phyloP scores from a whole-genome alignment of 2,329 filamentous ascomycete species.

The Thelonectria discophora region DNA sequence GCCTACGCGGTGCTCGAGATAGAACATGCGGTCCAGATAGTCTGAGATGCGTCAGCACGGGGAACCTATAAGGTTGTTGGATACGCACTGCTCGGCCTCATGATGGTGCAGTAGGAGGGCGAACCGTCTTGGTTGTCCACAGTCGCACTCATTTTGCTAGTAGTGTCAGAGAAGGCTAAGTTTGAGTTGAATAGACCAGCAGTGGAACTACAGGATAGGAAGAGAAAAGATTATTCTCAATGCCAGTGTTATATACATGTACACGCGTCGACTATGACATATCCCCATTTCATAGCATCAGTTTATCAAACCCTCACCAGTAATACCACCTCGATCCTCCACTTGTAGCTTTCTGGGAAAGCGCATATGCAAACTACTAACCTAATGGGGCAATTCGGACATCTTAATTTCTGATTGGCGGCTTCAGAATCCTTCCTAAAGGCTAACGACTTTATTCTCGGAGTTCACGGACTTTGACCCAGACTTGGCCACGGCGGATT shows the following conservation, averaged over 20 bases:
- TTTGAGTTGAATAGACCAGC: not conserved
- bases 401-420: not conserved
- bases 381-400: constrained; percentile 10
- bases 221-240: too few species aligned
- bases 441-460: not conserved
- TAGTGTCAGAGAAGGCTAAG: too few species aligned
- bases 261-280: too few species aligned
- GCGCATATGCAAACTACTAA: not conserved
- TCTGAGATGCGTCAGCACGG: constrained; percentile 5
- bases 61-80: not conserved
- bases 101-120: constrained; percentile 10
- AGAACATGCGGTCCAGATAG: constrained; percentile 32
- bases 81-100: constrained; percentile 22
- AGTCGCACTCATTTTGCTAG: not conserved
- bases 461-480: too few species aligned
- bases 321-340: not conserved
- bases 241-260: too few species aligned
- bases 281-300: too few species aligned
- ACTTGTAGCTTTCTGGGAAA: not conserved
- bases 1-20: constrained; percentile 31
- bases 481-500: too few species aligned
- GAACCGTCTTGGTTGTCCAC: not conserved
- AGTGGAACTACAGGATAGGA: too few species aligned
- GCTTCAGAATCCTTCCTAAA: not conserved
- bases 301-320: too few species aligned